Evolutionary conservation across 805 yeast species (phyloP).

Genomic region (Myxozyma melibiosi): DNA sequence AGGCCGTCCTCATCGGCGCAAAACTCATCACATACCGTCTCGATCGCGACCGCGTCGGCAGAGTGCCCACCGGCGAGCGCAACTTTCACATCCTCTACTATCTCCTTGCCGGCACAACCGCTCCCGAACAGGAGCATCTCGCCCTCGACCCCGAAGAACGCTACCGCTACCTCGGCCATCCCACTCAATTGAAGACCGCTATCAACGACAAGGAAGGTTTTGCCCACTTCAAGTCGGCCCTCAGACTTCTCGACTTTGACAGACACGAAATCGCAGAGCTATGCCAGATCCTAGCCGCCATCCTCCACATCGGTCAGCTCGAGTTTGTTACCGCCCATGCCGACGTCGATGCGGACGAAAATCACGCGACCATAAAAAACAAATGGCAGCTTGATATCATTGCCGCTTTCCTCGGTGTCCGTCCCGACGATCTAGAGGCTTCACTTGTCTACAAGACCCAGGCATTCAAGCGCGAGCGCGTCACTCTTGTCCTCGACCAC

Average conservation of each 20-base stretch:
- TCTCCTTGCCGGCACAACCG: conserved; percentile 54
- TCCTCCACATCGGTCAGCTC: conserved; percentile 49
- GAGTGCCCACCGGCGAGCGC: conserved; percentile 54
- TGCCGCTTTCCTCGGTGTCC: conserved; percentile 46
- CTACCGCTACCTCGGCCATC: conserved; percentile 50
- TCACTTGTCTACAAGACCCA: conserved; percentile 46
- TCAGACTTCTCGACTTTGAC: conserved; percentile 52
- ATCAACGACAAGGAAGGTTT: conserved; percentile 55
- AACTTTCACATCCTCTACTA: conserved; percentile 64
- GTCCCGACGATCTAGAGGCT: conserved; percentile 44
- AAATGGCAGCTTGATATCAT: conserved; percentile 41
- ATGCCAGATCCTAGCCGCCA: conserved; percentile 51
- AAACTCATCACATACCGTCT: conserved; percentile 57
- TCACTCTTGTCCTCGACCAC: conserved; percentile 46
- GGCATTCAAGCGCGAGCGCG: conserved; percentile 44
- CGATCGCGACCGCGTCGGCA: conserved; percentile 57
- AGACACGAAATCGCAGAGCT: conserved; percentile 52
- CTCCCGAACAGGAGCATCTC: conserved; percentile 46
- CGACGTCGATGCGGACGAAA: conserved; percentile 39
- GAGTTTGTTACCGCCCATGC: conserved; percentile 41
- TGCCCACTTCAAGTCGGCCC: conserved; percentile 51
- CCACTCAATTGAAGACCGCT: conserved; percentile 47
- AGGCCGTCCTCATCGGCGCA: conserved; percentile 54
- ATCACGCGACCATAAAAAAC: conserved; percentile 26
- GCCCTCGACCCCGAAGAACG: conserved; percentile 45